These are phyloP conservation scores for Vitis labrusca DNA, from an alignment of 164 flowering plant species.

Conservation along the genomic window DNA sequence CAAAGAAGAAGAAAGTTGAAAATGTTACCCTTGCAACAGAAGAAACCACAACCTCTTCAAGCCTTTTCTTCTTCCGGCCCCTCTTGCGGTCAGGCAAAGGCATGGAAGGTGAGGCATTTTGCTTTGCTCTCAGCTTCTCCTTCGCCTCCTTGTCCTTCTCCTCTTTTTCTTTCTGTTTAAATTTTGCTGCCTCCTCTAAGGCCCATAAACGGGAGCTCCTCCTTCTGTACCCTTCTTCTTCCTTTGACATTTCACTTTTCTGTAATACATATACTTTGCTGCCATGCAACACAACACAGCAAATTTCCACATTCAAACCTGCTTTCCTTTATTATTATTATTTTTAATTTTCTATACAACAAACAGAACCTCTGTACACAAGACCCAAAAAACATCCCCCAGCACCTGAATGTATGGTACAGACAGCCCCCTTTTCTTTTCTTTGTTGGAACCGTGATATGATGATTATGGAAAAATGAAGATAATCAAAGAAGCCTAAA, in stretches of 20 bases:
- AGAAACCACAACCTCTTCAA: conserved; percentile 9
- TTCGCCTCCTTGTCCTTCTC: not conserved
- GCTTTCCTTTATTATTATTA: too few relatives aligned
- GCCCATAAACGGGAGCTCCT: conserved; percentile 14
- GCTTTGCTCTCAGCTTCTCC: not conserved
- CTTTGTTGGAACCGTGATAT: too few relatives aligned
- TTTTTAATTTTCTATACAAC: too few relatives aligned
- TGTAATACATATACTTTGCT: not conserved
- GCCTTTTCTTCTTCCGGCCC: conserved; percentile 18
- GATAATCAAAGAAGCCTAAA: too few relatives aligned
- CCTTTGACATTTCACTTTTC: conserved; percentile 5
- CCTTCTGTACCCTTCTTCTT: conserved; percentile 1
- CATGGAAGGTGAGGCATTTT: not conserved
- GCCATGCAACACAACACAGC: too few relatives aligned
- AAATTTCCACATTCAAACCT: too few relatives aligned
- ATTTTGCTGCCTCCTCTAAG: conserved; percentile 1
- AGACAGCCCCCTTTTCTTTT: too few relatives aligned
- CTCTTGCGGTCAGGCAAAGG: conserved; percentile 5
- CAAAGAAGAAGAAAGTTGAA: not conserved
- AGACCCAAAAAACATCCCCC: too few relatives aligned
- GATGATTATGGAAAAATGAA: too few relatives aligned
- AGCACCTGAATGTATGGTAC: too few relatives aligned
- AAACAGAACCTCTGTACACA: too few relatives aligned
- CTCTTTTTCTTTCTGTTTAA: not conserved
- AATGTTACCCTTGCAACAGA: not conserved